These are phyloP conservation scores for Suhomyces emberorum DNA, from an alignment of 805 yeast genomes.

Conservation along the genomic window DNA sequence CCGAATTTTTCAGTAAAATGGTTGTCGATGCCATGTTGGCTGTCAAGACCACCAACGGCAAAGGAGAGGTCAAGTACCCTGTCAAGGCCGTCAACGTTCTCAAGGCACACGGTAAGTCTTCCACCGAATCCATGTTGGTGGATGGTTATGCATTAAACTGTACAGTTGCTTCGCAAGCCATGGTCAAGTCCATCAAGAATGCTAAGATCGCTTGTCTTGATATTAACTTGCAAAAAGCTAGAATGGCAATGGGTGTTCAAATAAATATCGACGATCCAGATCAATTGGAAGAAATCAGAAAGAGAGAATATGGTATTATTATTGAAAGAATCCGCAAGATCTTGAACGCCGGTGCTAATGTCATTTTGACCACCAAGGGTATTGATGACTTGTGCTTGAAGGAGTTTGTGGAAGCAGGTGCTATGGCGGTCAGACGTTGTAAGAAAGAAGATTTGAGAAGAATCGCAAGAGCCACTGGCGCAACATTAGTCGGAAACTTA, in stretches of 20 bases:
- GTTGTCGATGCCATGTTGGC: slow-evolving; percentile 96
- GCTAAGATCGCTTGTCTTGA: slow-evolving; percentile 89
- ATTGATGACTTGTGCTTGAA: slow-evolving; percentile 90
- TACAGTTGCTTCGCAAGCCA: slow-evolving; percentile 96
- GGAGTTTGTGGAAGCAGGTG: slow-evolving; percentile 86
- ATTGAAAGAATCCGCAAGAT: slow-evolving; percentile 80
- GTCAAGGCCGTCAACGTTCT: slow-evolving; percentile 94
- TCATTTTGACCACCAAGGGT: slow-evolving; percentile 89
- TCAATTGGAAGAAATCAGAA: slow-evolving; percentile 87
- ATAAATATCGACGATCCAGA: slow-evolving; percentile 97
- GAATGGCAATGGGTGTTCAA: slow-evolving; percentile 98
- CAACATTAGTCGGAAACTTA: slow-evolving; percentile 79
- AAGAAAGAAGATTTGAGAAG: slow-evolving; percentile 94
- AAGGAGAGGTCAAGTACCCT: slow-evolving; percentile 90
- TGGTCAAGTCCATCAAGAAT: slow-evolving; percentile 66
- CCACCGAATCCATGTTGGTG: slow-evolving; percentile 80
- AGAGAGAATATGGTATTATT: slow-evolving; percentile 82
- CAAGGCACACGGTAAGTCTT: slow-evolving; percentile 95
- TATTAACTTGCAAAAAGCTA: slow-evolving; percentile 89
- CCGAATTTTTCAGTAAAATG: slow-evolving; percentile 83
- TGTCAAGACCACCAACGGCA: slow-evolving; percentile 82
- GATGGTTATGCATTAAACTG: slow-evolving; percentile 96
- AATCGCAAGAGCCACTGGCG: slow-evolving; percentile 98
- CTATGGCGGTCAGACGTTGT: slow-evolving; percentile 96
- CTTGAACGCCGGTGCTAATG: slow-evolving; percentile 87